These are phyloP conservation scores for Sugiyamaella floridensis DNA, from an alignment of 805 yeast genomes.

Conservation along the genomic window DNA sequence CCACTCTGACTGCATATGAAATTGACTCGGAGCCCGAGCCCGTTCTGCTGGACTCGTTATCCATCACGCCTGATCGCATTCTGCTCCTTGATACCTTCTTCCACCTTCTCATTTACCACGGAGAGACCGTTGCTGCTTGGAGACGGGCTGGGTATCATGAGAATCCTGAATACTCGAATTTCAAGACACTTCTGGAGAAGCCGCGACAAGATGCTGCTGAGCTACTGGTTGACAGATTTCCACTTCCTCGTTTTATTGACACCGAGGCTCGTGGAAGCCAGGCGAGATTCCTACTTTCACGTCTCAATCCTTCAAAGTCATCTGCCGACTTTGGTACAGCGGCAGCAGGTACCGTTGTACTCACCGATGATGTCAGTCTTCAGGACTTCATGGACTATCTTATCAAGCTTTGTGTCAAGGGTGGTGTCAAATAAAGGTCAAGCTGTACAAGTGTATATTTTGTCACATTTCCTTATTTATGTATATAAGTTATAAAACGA, in stretches of 20 bases:
- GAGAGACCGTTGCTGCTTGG: slow-evolving; percentile 89
- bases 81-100: slow-evolving; percentile 85
- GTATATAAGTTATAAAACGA: too few species aligned
- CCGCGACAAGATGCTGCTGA: slow-evolving; percentile 89
- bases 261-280: slow-evolving; percentile 96
- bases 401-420: slow-evolving; percentile 69
- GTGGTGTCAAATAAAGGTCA: not conserved
- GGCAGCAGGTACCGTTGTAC: slow-evolving; percentile 53
- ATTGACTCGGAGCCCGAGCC: slow-evolving; percentile 72
- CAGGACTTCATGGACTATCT: slow-evolving; percentile 88
- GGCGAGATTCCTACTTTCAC: slow-evolving; percentile 86
- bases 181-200: slow-evolving; percentile 70
- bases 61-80: slow-evolving; percentile 76
- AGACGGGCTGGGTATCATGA: slow-evolving; percentile 86
- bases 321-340: slow-evolving; percentile 45
- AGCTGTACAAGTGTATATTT: too few species aligned
- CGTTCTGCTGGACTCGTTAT: slow-evolving; percentile 81
- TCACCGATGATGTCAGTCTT: slow-evolving; percentile 87
- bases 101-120: slow-evolving; percentile 88
- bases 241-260: slow-evolving; percentile 89
- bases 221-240: slow-evolving; percentile 81
- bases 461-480: too few species aligned
- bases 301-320: slow-evolving; percentile 76
- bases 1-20: slow-evolving; percentile 77
- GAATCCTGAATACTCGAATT: slow-evolving; percentile 74